Evolutionary conservation across 495 filamentous ascomycete species (phyloP), one percentile per base, ranked within the genome.

Genomic region (Cladorrhinum samala): DNA sequence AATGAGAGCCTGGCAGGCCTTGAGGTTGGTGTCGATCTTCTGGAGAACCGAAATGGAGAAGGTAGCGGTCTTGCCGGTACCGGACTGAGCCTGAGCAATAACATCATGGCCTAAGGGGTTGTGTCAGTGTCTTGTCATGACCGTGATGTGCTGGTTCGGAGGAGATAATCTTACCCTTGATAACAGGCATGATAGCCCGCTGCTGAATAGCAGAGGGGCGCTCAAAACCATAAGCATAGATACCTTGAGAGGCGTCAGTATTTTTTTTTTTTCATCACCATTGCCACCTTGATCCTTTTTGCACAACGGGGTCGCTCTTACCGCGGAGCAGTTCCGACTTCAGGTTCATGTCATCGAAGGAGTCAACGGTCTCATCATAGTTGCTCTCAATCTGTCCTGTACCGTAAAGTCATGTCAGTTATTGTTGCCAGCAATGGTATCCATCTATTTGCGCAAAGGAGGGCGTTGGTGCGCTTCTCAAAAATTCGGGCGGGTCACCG

Each of bases 181-280:
- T 96, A 68, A 98, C 92, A 58, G 92, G 93, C 86, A 96, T 93
- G 74, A 98, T 98, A 60, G 93, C 93, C 66, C 94, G 92, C 83
- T 95, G 89, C 85, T 98, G 93, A 57, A 98, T 96, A 72, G 93
- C 94, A 77, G 93, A 98, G 36, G 93, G 93, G 58, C 91, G 89
- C 82, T 98, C 93, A 77, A 96, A 98, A 84, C 93, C 93, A 69
- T 98, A 98, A 63, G 93, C 93, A 74, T 98, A 98, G 73, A 98
- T 89, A 81, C 93, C 89, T 94, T 17, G 47, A 14, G 27, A 53
- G 46, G 19, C n/a, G 55, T 64, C 49, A 68, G 63, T 53, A 37
- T 6, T 16, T 27, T 17, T 33, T 47, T 3, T n/a, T 16, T 3
- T n/a, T n/a, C n/a, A n/a, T n/a, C n/a, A n/a, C 18, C 37, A 24